These are phyloP conservation scores for Eudorina sp. DNA, from an alignment of 139 green algal genomes.

Conservation along the genomic window DNA sequence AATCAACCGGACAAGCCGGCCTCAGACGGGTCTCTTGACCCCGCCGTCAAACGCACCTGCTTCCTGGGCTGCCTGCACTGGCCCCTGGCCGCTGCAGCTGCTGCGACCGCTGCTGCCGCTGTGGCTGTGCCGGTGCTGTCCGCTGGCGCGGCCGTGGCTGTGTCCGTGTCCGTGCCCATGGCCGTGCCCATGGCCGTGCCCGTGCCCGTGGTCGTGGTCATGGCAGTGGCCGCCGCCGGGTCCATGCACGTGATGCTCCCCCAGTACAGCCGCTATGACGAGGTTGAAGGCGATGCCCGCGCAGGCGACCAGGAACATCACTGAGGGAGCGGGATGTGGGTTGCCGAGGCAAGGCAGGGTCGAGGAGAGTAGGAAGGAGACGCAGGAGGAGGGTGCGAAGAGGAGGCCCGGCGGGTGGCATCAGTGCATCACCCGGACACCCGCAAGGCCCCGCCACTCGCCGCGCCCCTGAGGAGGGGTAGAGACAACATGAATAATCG, in stretches of 20 bases:
- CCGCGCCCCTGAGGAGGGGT: too few relatives aligned
- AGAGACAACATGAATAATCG: too few relatives aligned
- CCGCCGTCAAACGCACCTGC: too few relatives aligned
- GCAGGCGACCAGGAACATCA: slow-evolving; percentile 91
- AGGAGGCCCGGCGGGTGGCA: too few relatives aligned
- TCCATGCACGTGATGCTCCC: slow-evolving; percentile 64
- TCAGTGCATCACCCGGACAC: too few relatives aligned
- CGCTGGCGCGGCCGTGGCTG: background rate
- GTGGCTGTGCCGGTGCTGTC: background rate
- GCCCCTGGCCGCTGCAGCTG: background rate
- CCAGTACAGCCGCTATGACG: slow-evolving; percentile 76
- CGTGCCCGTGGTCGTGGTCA: slow-evolving; percentile 51
- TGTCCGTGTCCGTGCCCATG: slow-evolving; percentile 14
- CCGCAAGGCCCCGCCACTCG: too few relatives aligned
- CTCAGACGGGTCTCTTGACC: too few relatives aligned
- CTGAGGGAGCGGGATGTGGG: slow-evolving; percentile 40
- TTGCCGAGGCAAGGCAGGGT: too few relatives aligned
- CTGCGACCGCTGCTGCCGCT: slow-evolving; percentile 2
- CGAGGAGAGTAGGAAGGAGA: too few relatives aligned
- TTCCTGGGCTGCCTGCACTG: too few relatives aligned
- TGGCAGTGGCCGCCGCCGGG: slow-evolving; percentile 22
- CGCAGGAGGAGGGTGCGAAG: too few relatives aligned
- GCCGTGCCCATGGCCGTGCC: background rate
- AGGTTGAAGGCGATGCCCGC: slow-evolving; percentile 90
- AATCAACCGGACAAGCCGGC: too few relatives aligned